Conservation (phyloP, 2,329 filamentous ascomycete species). For the Penicillium sp. region DNA sequence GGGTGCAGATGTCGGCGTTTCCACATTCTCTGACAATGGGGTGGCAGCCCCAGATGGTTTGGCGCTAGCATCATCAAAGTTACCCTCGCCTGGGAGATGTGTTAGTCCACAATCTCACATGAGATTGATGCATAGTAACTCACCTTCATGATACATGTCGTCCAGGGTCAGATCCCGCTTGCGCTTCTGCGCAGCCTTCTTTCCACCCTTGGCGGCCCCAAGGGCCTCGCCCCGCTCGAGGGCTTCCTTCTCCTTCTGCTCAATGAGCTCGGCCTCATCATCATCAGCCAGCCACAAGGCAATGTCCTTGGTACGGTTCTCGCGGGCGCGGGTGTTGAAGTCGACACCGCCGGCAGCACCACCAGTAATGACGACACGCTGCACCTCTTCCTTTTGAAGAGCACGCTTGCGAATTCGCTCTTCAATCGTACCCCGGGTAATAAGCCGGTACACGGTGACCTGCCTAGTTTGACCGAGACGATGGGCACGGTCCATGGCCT, state of each 20-base stretch:
- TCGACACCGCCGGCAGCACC: constrained; percentile 78
- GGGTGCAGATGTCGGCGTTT: constrained; percentile 32
- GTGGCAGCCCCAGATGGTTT: constrained; percentile 84
- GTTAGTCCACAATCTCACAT: background rate
- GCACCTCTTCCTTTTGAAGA: constrained; percentile 96
- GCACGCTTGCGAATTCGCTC: constrained; percentile 96
- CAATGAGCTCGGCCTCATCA: constrained; percentile 89
- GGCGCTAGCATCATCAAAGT: constrained; percentile 80
- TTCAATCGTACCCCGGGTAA: constrained; percentile 93
- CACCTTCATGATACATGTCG: constrained; percentile 99
- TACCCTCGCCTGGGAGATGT: constrained; percentile 68
- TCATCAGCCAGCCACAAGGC: constrained; percentile 98
- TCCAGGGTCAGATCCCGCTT: constrained; percentile 64
- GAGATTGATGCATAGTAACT: constrained; percentile 35
- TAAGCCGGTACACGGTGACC: constrained; percentile 95
- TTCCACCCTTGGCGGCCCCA: constrained; percentile 54
- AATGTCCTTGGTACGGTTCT: constrained; percentile 96
- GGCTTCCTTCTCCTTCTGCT: constrained; percentile 83
- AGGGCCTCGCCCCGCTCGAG: constrained; percentile 62
- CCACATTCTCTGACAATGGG: constrained; percentile 56
- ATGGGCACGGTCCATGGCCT: constrained; percentile 98
- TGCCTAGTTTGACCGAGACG: constrained; percentile 92
- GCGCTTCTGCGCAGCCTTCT: constrained; percentile 56
- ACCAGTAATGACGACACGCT: constrained; percentile 91
- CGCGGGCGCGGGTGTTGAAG: constrained; percentile 85